Percentiles rank a stretch among this genome's conserved stretches.
Evolutionary conservation across 495 filamentous ascomycete genomes (phyloP).

Genomic region (Stereocaulon alpinum): DNA sequence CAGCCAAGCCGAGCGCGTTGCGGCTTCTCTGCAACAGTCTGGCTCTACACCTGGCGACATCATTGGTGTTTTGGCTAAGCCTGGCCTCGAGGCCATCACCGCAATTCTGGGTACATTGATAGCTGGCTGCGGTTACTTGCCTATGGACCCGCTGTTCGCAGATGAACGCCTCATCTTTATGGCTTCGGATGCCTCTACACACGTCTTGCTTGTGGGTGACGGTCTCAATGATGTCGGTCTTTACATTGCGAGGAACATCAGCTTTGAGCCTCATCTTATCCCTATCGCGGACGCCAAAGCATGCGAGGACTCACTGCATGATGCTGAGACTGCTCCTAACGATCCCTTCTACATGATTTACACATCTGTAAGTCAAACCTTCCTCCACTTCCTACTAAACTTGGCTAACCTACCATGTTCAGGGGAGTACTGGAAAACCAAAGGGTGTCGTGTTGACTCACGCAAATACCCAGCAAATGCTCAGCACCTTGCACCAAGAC

Average conservation of each 20-base stretch:
- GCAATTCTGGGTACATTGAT: slow-evolving; percentile 64
- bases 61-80: slow-evolving; percentile 60
- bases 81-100: slow-evolving; percentile 55
- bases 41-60: slow-evolving; percentile 41
- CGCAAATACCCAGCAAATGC: slow-evolving; percentile 24
- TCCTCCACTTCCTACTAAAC: background rate
- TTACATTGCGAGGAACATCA: slow-evolving; percentile 4
- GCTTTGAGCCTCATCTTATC: slow-evolving; percentile 12
- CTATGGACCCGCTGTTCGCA: slow-evolving; percentile 47
- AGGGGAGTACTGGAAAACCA: slow-evolving; percentile 28
- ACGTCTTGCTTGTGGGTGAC: slow-evolving; percentile 15
- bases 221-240: slow-evolving; percentile 10
- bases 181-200: slow-evolving; percentile 16
- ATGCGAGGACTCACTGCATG: slow-evolving; percentile 5
- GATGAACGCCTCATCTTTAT: slow-evolving; percentile 22
- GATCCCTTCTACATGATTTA: slow-evolving; percentile 26
- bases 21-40: slow-evolving; percentile 40
- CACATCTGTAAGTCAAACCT: slow-evolving; percentile 22
- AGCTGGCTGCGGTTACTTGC: slow-evolving; percentile 62
- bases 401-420: background rate
- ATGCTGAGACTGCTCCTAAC: slow-evolving; percentile 6
- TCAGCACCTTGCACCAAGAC: slow-evolving; percentile 20
- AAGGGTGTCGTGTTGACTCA: slow-evolving; percentile 28
- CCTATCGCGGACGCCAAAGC: slow-evolving; percentile 6
- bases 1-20: slow-evolving; percentile 50